These are phyloP conservation scores for Pyrenophora seminiperda DNA, from an alignment of 2,329 filamentous ascomycete species.

Conservation along the genomic window DNA sequence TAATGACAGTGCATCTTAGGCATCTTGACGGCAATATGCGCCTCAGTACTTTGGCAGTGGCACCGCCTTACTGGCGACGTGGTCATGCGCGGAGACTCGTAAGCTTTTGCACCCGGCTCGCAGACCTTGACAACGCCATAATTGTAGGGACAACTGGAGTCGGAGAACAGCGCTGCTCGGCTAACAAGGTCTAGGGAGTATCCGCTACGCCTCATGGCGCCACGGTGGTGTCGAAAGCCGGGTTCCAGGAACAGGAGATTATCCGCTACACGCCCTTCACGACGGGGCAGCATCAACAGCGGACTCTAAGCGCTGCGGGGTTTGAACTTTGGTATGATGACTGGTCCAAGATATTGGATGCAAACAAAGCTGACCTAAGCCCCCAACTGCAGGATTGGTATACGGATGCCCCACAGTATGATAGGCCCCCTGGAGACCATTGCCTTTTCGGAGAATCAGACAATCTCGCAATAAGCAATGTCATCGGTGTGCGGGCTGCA, in stretches of 20 bases:
- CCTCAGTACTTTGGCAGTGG: constrained; percentile 28
- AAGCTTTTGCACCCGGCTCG: constrained; percentile 32
- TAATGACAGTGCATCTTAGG: constrained; percentile 13
- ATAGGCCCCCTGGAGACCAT: constrained; percentile 3
- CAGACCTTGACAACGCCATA: constrained; percentile 28
- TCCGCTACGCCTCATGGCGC: constrained; percentile 35
- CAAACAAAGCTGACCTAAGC: constrained; percentile 2
- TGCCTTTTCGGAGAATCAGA: constrained; percentile 12
- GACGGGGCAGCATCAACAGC: neutral
- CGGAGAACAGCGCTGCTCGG: neutral
- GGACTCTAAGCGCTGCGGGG: constrained; percentile 9
- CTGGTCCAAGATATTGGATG: neutral
- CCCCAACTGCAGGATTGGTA: constrained; percentile 16
- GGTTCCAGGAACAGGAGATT: constrained; percentile 33
- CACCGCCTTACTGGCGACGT: constrained; percentile 35
- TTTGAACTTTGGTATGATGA: constrained; percentile 19
- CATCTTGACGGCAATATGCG: constrained; percentile 23
- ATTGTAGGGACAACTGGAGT: constrained; percentile 18
- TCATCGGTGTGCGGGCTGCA: constrained; percentile 17
- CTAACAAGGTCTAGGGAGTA: constrained; percentile 22
- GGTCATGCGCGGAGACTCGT: constrained; percentile 35
- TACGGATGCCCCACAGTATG: constrained; percentile 13
- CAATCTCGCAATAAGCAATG: constrained; percentile 8
- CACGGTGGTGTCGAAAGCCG: constrained; percentile 29
- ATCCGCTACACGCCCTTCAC: constrained; percentile 21